Base-by-base conservation (phyloP, 345 rosid genomes). In the Populus nigra region DNA sequence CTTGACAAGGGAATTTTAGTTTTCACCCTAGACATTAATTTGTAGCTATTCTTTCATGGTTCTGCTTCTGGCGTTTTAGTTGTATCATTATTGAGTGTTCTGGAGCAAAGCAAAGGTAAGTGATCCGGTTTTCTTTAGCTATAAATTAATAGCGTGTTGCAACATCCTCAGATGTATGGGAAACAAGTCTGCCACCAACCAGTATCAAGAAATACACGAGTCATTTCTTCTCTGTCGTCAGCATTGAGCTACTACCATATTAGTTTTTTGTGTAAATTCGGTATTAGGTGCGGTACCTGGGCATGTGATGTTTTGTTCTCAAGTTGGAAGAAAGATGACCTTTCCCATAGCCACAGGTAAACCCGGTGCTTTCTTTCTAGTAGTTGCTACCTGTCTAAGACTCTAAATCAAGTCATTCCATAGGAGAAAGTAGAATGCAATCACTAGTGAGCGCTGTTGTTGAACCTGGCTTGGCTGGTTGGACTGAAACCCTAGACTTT, bases 1-100 rank as follows among this genome's bases (percentile, higher is more conserved):
- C 47, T 50, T 74, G 73, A 35, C 43, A 57, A 63, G 62, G 43
- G 27, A 36, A 68, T 50, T 75, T 65, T 57, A 25, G 76, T 75
- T 50, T 76, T 68, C 29, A 68, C 35, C 35, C 41, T 31, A 20
- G 69, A 62, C 49, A 72, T 65, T 53, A 41, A 27, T 71, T 80
- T 36, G 57, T 65, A 25, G 74, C 77, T 39, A 41, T 35, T 68
- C 62, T 35, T 47, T 72, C 47, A 68, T 36, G 41, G 29, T 41
- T 68, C 73, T 66, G 63, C 65, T 23, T 68, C 66, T 59, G 41
- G 41, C 65, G 15, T 67, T 76, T 68, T 49, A 33, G 68, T 35
- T 74, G 8, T 45, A 59, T 49, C n/a, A 3, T 18, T 31, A 17
- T 18, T 20, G 4, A 36, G 39, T 75, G 15, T 68, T 16, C 45